Evolutionary conservation across 371 early-diverging fungal species (phyloP), one percentile per base, ranked within the genome.

Genomic region (Apophysomyces ossiformis): DNA sequence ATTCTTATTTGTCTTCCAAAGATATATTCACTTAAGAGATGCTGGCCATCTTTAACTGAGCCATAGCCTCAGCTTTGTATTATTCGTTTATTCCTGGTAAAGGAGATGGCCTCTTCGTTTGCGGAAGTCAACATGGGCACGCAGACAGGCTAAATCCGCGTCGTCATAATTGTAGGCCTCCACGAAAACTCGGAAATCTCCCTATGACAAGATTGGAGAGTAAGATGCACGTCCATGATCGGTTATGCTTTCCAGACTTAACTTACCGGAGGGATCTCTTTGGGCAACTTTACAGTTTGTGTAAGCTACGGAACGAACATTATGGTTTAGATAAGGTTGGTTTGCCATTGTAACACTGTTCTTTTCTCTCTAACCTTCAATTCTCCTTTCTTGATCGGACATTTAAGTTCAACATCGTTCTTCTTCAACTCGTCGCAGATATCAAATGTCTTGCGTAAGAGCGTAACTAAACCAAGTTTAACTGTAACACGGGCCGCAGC

Each of bases 371-470:
- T 44, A 61, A 69, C 69, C 69, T 64, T 69, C 4, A 69, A 16
- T 5, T 38, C 56, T 6, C 69, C 69, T 2, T 41, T 32, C 32
- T 57, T 37, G 21, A 69, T 47, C 11, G 69, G 69, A 16, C 69
- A 69, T 35, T 69, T 44, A 32, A 65, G n/a, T 39, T 69, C 58
- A 1, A 50, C 85, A 67, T 83, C 78, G 15, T 87, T 66, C 47
- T 87, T 70, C 1, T 76, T 66, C 32, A 62, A 41, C 57, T 88
- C 77, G 6, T 86, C 76, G 61, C 87, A 83, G 64, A 88, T 78
- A 75, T 90, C 83, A 58, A 79, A 70, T 37, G 41, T 64, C 67
- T 83, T 76, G 45, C 72, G 69, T 15, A 83, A 18, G 15, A 83
- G 61, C 44, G 67, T 69, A 1, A 83, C 75, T 39, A 76, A 69